Percentiles rank a stretch among this genome's conserved stretches.
Conservation (phyloP, 2,329 filamentous ascomycete genomes). For the Rutstroemia sp. region DNA sequence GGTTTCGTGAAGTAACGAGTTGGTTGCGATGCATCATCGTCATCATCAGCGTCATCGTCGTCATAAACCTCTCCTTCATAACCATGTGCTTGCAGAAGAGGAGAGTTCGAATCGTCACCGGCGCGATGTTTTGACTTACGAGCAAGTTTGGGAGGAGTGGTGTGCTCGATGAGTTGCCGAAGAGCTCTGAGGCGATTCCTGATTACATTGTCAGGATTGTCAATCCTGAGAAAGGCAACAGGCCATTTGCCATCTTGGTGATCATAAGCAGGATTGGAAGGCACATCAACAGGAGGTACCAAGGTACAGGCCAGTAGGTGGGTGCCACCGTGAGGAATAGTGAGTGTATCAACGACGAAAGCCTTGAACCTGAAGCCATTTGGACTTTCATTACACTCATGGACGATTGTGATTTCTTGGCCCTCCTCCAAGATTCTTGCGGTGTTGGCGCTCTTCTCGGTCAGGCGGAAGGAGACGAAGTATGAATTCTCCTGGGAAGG, state of each 20-base stretch:
- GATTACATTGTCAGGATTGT: background rate
- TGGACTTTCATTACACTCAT: background rate
- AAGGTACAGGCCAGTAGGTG: background rate
- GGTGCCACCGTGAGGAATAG: background rate
- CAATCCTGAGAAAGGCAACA: background rate
- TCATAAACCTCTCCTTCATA: too few species aligned
- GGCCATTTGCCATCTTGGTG: background rate
- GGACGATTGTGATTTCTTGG: background rate
- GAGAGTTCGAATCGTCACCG: background rate
- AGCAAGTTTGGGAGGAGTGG: too few species aligned
- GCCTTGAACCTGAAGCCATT: background rate
- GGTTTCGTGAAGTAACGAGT: too few species aligned
- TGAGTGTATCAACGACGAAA: background rate
- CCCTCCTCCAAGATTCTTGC: background rate
- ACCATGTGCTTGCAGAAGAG: too few species aligned
- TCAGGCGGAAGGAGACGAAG: background rate
- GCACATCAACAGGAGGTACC: background rate
- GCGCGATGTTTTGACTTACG: too few species aligned
- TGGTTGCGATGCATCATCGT: too few species aligned
- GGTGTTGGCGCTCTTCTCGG: background rate
- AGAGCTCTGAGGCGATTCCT: background rate
- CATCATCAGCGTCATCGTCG: too few species aligned
- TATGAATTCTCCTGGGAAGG: background rate
- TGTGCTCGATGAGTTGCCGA: background rate
- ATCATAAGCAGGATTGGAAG: background rate